Evolutionary conservation across 495 filamentous ascomycete species (phyloP), one percentile per base, ranked within the genome.

Genomic region (Copromyces sp.): DNA sequence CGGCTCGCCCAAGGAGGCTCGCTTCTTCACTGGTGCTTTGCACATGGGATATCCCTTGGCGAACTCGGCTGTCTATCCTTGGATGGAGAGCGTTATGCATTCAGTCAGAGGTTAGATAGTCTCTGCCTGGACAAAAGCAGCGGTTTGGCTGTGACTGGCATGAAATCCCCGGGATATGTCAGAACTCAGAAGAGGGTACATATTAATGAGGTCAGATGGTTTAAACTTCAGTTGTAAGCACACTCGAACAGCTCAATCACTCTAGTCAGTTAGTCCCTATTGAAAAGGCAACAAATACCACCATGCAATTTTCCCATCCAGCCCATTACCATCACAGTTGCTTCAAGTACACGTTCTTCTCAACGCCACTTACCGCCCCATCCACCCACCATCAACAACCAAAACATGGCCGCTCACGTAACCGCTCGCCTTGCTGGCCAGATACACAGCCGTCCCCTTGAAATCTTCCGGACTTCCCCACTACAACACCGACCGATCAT

Each of bases 391-490:
- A 84, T 97, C 94, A 61, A 97, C 92, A 6, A 91, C 89, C 73
- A 97, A 73, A 1, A 92, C 83, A 77, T 95, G 92, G 1, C 94
- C 94, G 71, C 86, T 92, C 12, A 98, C 91, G 84, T 97, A 97
- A 38, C 81, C 86, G 76, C 92, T 93, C 40, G 91, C 92, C 77
- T 81, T 85, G 80, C 90, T 90, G 16, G 93, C 93, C 72, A 97
- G 82, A 78, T 89, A 97, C 14, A 98, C 90, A 1, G 91, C 87
- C 8, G 86, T 88, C 0, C 94, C 94, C 84, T 94, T 94, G 77
- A 97, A 96, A 81, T 98, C 94, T 53, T 97, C 93, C 8, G 93
- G 92, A 20, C 75, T 86, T 2, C 94, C 94, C 94, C 94, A 98
- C 78, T 80, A 39, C 9, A 32, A 9, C 12, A 65, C 14, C 53